phyloP scores from a whole-genome alignment of 148 eudicot species.

The Vaccinium macrocarpon region DNA sequence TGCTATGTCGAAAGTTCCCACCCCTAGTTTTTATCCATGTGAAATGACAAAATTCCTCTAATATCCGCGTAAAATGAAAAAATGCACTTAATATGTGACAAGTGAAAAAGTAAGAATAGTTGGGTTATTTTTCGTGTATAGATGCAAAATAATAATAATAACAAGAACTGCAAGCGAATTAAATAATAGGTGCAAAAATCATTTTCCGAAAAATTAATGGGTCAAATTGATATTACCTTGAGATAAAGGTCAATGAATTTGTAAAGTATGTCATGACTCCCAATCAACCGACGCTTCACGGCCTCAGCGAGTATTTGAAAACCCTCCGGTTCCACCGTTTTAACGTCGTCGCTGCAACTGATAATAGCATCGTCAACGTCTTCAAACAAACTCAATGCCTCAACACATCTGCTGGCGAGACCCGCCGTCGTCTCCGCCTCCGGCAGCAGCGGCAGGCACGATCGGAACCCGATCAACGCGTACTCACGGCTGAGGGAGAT shows the following conservation, averaged over 20 bases:
- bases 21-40: no score
- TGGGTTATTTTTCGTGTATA: no score
- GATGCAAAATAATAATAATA: no score
- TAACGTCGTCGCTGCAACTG: slow-evolving; percentile 48
- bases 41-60: no score
- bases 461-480: slow-evolving; percentile 40
- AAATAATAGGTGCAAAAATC: no score
- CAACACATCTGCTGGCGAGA: slow-evolving; percentile 65
- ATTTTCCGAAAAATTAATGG: background rate
- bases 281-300: slow-evolving; percentile 40
- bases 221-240: slow-evolving; percentile 43
- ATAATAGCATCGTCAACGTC: slow-evolving; percentile 31
- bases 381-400: slow-evolving; percentile 42
- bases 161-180: no score
- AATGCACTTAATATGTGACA: no score
- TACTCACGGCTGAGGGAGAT: slow-evolving; percentile 43
- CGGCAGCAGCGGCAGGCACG: slow-evolving; percentile 58
- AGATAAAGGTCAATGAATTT: slow-evolving; percentile 68
- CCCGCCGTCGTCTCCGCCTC: slow-evolving; percentile 62
- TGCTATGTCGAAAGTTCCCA: no score
- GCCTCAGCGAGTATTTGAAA: slow-evolving; percentile 50
- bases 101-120: no score
- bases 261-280: slow-evolving; percentile 64
- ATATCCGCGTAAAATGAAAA: no score
- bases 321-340: slow-evolving; percentile 37